Percentiles rank a stretch among this genome's conserved stretches.
These are phyloP conservation scores for Colletotrichum scovillei DNA, from an alignment of 2,329 filamentous ascomycete genomes.

Conservation along the genomic window DNA sequence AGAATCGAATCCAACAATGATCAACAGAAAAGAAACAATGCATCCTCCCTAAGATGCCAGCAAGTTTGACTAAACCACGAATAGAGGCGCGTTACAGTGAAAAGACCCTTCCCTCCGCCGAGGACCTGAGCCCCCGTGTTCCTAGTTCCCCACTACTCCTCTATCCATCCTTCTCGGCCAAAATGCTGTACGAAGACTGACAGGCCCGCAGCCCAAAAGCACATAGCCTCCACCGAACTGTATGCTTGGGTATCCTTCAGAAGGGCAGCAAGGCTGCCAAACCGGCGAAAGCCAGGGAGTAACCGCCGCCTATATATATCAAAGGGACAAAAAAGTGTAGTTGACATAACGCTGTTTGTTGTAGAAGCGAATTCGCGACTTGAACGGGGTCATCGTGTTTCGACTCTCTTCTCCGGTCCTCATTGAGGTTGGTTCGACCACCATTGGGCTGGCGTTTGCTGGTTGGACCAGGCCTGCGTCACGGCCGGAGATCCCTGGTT, in stretches of 20 bases:
- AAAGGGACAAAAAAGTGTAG: constrained; percentile 29
- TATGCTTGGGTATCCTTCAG: constrained; percentile 50
- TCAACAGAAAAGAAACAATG: constrained; percentile 20
- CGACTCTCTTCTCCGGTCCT: background rate
- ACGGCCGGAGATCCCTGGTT: constrained; percentile 61
- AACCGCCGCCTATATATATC: constrained; percentile 32
- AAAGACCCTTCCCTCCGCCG: constrained; percentile 1
- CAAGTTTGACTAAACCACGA: constrained; percentile 16
- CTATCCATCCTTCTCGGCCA: constrained; percentile 48
- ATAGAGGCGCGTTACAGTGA: constrained; percentile 23
- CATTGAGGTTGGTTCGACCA: constrained; percentile 62
- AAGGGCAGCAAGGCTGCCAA: constrained; percentile 32
- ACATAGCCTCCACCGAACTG: constrained; percentile 49
- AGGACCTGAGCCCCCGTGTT: constrained; percentile 23
- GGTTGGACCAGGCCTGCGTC: constrained; percentile 66
- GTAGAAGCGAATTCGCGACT: constrained; percentile 4
- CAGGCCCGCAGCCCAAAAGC: constrained; percentile 45
- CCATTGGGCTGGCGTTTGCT: constrained; percentile 71
- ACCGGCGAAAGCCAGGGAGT: constrained; percentile 29
- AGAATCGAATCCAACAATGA: constrained; percentile 10
- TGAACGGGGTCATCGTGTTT: background rate
- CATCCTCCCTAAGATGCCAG: constrained; percentile 19
- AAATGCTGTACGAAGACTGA: constrained; percentile 48
- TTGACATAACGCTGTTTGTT: constrained; percentile 16
- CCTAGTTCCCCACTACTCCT: constrained; percentile 45